Evolutionary conservation across 202 grass and related monocot genomes (phyloP).

Genomic region (Carex sylvatica): DNA sequence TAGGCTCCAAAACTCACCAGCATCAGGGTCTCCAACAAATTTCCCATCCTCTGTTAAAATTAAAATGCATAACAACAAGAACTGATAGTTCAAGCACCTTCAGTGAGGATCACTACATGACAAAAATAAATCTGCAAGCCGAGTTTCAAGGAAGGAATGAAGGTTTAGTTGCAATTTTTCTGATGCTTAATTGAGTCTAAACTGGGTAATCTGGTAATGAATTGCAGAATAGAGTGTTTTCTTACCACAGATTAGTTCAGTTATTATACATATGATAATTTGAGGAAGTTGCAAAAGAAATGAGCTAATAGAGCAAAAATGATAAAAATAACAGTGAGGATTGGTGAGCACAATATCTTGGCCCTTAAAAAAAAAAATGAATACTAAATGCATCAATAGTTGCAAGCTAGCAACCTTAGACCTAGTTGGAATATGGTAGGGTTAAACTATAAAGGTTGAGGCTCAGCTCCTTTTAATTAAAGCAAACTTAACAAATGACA

Average conservation of each 20-base stretch:
- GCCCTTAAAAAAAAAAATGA: neutral
- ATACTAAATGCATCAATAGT: neutral
- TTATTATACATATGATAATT: neutral
- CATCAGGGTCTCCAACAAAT: slow-evolving; percentile 82
- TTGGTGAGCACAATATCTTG: neutral
- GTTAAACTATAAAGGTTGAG: neutral
- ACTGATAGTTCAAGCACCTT: neutral
- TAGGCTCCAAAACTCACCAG: slow-evolving; percentile 89
- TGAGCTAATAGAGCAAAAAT: neutral
- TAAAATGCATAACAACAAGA: neutral
- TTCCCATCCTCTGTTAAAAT: slow-evolving; percentile 73
- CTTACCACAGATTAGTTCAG: neutral
- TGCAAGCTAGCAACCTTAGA: neutral
- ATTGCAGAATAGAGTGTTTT: neutral
- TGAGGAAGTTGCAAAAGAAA: neutral
- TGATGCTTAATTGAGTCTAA: neutral
- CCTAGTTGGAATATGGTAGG: neutral
- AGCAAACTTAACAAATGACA: neutral
- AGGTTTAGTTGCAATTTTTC: neutral
- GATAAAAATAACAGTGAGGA: neutral
- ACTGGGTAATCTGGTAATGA: neutral
- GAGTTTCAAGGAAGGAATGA: neutral
- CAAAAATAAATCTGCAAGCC: neutral
- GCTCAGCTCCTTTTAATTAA: neutral
- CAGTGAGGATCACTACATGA: neutral